Evolutionary conservation across 2,329 filamentous ascomycete genomes (phyloP).

Genomic region (Epichloe gansuensis): DNA sequence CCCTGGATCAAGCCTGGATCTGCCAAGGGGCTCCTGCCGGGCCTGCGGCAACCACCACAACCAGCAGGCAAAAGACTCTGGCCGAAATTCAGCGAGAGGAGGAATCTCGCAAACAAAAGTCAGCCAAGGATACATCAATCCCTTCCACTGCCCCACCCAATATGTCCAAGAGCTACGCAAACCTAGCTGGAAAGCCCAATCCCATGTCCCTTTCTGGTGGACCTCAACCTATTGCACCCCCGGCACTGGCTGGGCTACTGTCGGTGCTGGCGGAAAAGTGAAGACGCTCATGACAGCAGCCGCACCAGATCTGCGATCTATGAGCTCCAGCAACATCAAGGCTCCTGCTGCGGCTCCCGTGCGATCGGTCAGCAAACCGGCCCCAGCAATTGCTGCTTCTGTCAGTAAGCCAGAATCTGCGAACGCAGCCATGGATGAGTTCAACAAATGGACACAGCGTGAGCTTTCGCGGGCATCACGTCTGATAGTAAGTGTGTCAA

Average conservation of each 20-base stretch:
- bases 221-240: constrained; percentile 19
- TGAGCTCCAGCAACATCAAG: constrained; percentile 32
- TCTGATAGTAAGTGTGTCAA: constrained; percentile 36
- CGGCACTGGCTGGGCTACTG: constrained; percentile 70
- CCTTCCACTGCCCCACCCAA: constrained; percentile 37
- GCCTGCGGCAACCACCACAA: constrained; percentile 11
- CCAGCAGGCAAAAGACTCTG: constrained; percentile 67
- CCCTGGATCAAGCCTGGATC: constrained; percentile 57
- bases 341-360: constrained; percentile 26
- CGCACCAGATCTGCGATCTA: constrained; percentile 31
- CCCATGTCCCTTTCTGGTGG: constrained; percentile 14
- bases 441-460: constrained; percentile 81
- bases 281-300: constrained; percentile 57
- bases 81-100: constrained; percentile 97
- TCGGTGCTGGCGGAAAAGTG: constrained; percentile 84
- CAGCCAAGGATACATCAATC: constrained; percentile 35
- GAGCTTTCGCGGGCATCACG: constrained; percentile 57
- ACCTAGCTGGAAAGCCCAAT: constrained; percentile 70
- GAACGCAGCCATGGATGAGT: constrained; percentile 66
- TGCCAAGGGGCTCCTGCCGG: constrained; percentile 25
- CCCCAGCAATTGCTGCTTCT: constrained; percentile 29
- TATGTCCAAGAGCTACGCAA: constrained; percentile 80
- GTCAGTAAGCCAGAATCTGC: constrained; percentile 25
- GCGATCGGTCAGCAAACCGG: constrained; percentile 39
- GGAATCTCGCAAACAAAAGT: constrained; percentile 63